Base-by-base conservation (phyloP, 2,329 filamentous ascomycete species). In the Dactylellina parvicollis region DNA sequence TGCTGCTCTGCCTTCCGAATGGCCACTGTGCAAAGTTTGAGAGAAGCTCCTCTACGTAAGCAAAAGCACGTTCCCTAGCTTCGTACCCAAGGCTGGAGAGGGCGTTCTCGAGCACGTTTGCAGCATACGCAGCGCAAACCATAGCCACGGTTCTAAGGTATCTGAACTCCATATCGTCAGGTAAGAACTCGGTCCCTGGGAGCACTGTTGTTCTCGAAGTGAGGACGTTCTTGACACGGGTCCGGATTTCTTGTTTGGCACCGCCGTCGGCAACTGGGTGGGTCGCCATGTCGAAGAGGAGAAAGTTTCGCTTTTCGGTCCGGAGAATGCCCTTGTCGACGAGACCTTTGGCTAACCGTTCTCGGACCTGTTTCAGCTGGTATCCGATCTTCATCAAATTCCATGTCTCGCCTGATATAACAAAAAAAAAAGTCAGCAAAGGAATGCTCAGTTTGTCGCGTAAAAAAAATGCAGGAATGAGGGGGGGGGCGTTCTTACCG, bases 361-460 rank as follows among this genome's bases (percentile, higher is more conserved):
- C 95, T 80, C 95, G 92, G 70, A 99, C 95, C 86, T 99, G 95
- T 84, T 99, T 99, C 78, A 99, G 87, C 84, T 99, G 95, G 83
- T 99, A 99, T 81, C 95, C 95, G 79, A 99, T 99, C 85, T 99
- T 99, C 95, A 99, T 98, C 76, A 99, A 84, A 81, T 99, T 99
- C 95, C 95, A 99, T 62, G 95, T 99, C 83, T 99, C 95, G 81
- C 95, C 94, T 98, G 80, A 70, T 57, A 36, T 40, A 75, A 79
- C 76, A 9, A 16, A 16, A 20, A 34, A 30, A 3, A 18, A 30
- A 57, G 55, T 59, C 26, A 59, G 52, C 52, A 4, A 56, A 34
- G 18, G 24, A 20, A 34, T 54, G 28, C 22, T 30, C 14, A 40
- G 20, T 40, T 24, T 57, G 40, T 24, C 20, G 24, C 18, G 40